phyloP scores from a whole-genome alignment of 345 rosid genomes.

The Eucalyptus rudis region DNA sequence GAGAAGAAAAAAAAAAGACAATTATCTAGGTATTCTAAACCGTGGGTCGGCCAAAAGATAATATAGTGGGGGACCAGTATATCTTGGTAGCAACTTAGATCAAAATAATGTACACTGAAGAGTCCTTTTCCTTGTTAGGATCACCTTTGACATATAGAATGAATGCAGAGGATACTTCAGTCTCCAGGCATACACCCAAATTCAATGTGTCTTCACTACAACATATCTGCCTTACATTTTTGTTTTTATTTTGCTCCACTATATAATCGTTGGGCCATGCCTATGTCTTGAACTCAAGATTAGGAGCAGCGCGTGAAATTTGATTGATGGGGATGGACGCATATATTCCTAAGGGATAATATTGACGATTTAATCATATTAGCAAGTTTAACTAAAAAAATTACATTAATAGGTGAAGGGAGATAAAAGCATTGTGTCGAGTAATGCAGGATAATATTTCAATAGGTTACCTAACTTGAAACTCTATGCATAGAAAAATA shows the following conservation, averaged over 20 bases:
- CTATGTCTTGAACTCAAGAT: background rate
- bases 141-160: background rate
- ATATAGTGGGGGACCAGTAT: background rate
- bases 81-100: background rate
- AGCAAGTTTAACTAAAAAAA: background rate
- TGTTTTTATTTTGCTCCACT: background rate
- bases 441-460: rapidly evolving
- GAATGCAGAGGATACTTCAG: background rate
- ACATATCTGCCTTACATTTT: background rate
- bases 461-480: rapidly evolving
- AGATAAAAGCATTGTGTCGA: rapidly evolving
- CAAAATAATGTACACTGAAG: background rate
- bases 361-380: too few species aligned
- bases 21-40: background rate
- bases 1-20: background rate
- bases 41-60: background rate
- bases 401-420: background rate
- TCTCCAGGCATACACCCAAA: background rate
- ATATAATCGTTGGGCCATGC: background rate
- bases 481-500: background rate
- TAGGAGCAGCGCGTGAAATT: rapidly evolving
- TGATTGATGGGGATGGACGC: background rate
- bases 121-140: background rate
- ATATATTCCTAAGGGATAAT: background rate
- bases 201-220: background rate